phyloP scores from a whole-genome alignment of 177 flowering plant genomes.

The Vitis hybrid region DNA sequence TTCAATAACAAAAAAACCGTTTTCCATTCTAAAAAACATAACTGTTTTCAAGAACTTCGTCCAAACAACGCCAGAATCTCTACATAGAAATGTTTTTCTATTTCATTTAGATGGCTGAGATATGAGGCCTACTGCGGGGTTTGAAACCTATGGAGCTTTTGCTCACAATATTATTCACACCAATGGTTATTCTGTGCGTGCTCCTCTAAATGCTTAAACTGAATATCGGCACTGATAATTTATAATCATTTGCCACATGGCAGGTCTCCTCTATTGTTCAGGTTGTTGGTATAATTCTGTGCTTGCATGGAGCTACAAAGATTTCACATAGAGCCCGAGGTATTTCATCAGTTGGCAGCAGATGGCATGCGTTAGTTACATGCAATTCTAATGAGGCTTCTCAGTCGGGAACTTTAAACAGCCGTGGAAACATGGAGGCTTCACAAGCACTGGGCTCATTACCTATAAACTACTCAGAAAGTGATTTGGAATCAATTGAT shows the following conservation, averaged over 20 bases:
- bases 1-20: too few relatives aligned
- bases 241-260: constrained; percentile 7
- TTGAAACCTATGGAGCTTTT: too few relatives aligned
- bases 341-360: constrained; percentile 25
- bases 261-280: constrained; percentile 49
- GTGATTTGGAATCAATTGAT: constrained; percentile 40
- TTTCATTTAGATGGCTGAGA: too few relatives aligned
- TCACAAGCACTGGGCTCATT: constrained; percentile 5
- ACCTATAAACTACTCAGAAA: constrained; percentile 29
- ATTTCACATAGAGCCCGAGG: constrained; percentile 33
- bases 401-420: constrained; percentile 22
- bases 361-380: constrained; percentile 37
- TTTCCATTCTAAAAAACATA: too few relatives aligned
- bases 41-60: too few relatives aligned
- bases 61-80: too few relatives aligned
- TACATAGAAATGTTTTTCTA: too few relatives aligned
- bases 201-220: background rate
- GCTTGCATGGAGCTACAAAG: constrained; percentile 33
- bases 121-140: too few relatives aligned
- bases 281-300: constrained; percentile 30
- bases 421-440: constrained; percentile 29
- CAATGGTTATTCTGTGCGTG: too few relatives aligned
- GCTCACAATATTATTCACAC: too few relatives aligned
- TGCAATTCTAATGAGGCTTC: constrained; percentile 29
- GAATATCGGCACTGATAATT: too few relatives aligned